A percentile compares a stretch with the other conserved stretches of the same genome.
Evolutionary conservation across 495 filamentous ascomycete species (phyloP).

Genomic region (Evansstolkia leycettana): DNA sequence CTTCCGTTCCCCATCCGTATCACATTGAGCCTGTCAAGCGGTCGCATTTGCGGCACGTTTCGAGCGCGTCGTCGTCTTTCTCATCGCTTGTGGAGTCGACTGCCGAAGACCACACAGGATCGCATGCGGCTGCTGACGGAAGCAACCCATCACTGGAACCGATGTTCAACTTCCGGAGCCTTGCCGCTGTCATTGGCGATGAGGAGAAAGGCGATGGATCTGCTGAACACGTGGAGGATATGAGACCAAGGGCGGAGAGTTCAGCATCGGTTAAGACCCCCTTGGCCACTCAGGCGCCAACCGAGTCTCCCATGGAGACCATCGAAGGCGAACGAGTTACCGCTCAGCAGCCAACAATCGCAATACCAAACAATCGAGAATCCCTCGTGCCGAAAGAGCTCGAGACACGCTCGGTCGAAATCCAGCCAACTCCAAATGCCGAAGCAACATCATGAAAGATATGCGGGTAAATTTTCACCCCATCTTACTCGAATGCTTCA

Average conservation of each 20-base stretch:
- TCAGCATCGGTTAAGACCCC: slow-evolving; percentile 12
- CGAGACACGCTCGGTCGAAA: slow-evolving; percentile 28
- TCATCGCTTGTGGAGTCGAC: slow-evolving; percentile 61
- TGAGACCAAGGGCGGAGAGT: slow-evolving; percentile 11
- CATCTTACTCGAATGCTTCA: not conserved
- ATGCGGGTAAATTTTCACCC: not conserved
- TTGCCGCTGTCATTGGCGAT: slow-evolving; percentile 72
- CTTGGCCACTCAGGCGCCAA: slow-evolving; percentile 9
- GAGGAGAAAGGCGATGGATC: slow-evolving; percentile 40
- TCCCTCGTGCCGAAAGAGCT: slow-evolving; percentile 23
- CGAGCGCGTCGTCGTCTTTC: slow-evolving; percentile 68
- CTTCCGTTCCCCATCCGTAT: slow-evolving; percentile 10
- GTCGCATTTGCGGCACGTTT: slow-evolving; percentile 67
- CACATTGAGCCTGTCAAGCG: slow-evolving; percentile 33
- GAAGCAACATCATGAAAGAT: slow-evolving; percentile 19
- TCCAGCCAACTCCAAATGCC: slow-evolving; percentile 13
- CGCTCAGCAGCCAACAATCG: slow-evolving; percentile 4
- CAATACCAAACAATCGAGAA: slow-evolving; percentile 4
- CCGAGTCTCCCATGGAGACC: not conserved
- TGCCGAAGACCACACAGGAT: slow-evolving; percentile 34
- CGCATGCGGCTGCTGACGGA: slow-evolving; percentile 25
- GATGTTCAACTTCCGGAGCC: slow-evolving; percentile 84
- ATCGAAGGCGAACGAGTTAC: slow-evolving; percentile 3
- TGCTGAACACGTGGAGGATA: slow-evolving; percentile 30
- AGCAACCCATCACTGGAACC: slow-evolving; percentile 52